Base-by-base conservation (phyloP, 164 flowering plant species). In the Stephania cephalantha region DNA sequence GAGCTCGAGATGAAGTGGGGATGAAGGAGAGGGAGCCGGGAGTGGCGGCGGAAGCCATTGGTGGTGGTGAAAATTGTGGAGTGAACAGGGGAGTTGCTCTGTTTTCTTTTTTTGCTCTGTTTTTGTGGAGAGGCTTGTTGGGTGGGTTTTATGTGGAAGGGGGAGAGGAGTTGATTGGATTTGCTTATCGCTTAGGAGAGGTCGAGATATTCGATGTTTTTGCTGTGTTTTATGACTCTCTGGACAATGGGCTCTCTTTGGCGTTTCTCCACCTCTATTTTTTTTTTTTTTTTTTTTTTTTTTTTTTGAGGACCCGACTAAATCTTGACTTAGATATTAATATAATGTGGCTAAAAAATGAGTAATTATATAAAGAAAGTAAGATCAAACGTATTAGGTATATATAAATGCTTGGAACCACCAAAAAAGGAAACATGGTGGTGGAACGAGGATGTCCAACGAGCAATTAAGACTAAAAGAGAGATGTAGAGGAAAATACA, bases 141-240 rank as follows among this genome's bases (percentile, higher is more conserved):
- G 71, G 58, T 65, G 25, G 25, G 15, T 71, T 67, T 35, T 35
- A 35, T 83, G 86, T 80, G 85, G 85, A 81, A 71, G 85, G 7
- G 7, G 75, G 75, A 75, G 67, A 69, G 44, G 45, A 72, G 76
- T 68, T 71, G 74, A 22, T 52, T 73, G 71, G 84, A 68, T 74
- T 68, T 73, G 80, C 90, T 90, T 90, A 90, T 90, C 94, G 87
- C 68, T 68, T 88, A 81, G 83, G 78, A 71, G 90, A 85, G 94
- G 94, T 81, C 70, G 77, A 81, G 80, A 84, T 82, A 78, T 48
- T 84, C 85, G 79, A 81, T 81, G 75, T 55, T 80, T 82, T 73
- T 61, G 74, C 67, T 58, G 68, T 53, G 2, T 50, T n/a, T 52
- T 46, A 11, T 46, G 35, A 48, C 7, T 46, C 8, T 48, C 0